These are phyloP conservation scores for Nannizzia gypsea DNA, from an alignment of 2,329 filamentous ascomycete genomes.

Conservation along the genomic window DNA sequence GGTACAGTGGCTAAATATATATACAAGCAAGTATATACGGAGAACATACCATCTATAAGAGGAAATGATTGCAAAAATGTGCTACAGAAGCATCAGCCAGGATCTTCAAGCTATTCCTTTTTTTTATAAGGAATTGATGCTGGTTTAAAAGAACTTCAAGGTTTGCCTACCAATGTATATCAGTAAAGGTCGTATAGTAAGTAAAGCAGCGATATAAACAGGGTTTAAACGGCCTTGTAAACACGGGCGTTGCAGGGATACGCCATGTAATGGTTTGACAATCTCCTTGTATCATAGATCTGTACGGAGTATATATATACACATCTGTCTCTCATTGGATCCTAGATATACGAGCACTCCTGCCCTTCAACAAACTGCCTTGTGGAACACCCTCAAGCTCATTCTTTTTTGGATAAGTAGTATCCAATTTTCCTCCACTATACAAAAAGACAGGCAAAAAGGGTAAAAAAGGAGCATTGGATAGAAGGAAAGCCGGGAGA, in stretches of 20 bases:
- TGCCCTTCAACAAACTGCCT: not conserved
- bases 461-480: not conserved
- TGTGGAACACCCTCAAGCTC: not conserved
- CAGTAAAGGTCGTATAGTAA: too few relatives aligned
- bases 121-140: too few relatives aligned
- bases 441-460: not conserved
- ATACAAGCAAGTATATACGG: too few relatives aligned
- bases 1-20: not conserved
- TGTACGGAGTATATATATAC: not conserved
- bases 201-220: too few relatives aligned
- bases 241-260: too few relatives aligned
- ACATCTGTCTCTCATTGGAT: not conserved
- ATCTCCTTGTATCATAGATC: not conserved
- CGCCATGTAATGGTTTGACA: too few relatives aligned
- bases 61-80: too few relatives aligned
- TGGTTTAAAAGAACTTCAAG: too few relatives aligned
- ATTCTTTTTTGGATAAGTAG: constrained; percentile 2
- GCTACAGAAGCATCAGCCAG: too few relatives aligned
- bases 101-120: too few relatives aligned
- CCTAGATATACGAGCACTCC: not conserved
- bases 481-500: not conserved
- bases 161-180: too few relatives aligned
- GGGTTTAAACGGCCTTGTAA: too few relatives aligned
- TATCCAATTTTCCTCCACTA: not conserved
- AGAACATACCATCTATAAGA: not conserved